phyloP scores from a whole-genome alignment of 257 asterid species.

The Capsicum baccatum region DNA sequence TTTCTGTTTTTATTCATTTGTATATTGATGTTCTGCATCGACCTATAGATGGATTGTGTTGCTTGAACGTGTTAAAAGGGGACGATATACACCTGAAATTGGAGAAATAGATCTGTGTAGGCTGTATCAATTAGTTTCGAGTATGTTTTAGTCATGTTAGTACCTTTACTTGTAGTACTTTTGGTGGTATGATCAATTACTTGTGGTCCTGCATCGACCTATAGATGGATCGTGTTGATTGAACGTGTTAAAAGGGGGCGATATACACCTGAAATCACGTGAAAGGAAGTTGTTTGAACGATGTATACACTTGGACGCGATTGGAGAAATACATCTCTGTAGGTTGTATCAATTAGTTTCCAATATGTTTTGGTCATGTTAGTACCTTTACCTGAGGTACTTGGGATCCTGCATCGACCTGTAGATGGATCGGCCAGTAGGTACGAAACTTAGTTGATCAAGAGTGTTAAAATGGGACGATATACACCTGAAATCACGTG shows the following conservation, averaged over 20 bases:
- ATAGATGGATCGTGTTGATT: background rate
- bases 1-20: background rate
- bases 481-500: too few relatives aligned
- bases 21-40: background rate
- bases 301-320: background rate
- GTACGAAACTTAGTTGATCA: background rate
- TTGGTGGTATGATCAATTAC: too few relatives aligned
- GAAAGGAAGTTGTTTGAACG: too few relatives aligned
- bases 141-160: background rate
- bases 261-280: too few relatives aligned
- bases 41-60: background rate
- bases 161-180: too few relatives aligned
- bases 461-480: background rate
- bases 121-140: background rate
- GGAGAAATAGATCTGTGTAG: background rate
- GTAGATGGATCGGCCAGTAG: background rate
- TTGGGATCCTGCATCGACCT: background rate
- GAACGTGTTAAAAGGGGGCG: background rate
- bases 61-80: background rate
- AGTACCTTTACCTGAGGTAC: too few relatives aligned
- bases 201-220: too few relatives aligned
- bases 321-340: background rate
- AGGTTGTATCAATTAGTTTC: background rate
- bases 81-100: too few relatives aligned
- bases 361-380: background rate